A percentile compares a stretch with the other conserved stretches of the same genome.
Conservation (phyloP, 495 filamentous ascomycete genomes). For the Xylaria scruposa region DNA sequence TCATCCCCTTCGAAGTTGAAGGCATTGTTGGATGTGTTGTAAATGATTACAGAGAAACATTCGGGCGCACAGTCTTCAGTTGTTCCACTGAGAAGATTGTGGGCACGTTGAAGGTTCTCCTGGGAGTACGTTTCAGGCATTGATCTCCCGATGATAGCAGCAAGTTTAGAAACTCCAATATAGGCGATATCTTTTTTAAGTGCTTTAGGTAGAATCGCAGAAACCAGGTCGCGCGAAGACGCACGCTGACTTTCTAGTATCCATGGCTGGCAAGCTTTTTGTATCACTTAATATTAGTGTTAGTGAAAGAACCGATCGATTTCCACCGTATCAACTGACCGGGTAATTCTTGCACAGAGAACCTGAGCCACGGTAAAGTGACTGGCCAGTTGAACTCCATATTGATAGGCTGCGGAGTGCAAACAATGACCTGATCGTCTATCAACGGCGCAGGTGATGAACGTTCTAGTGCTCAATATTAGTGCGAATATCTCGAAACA, state of each 20-base stretch:
- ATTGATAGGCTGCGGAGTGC: not conserved
- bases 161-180: conserved; percentile 15
- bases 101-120: conserved; percentile 1
- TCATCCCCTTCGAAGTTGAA: not conserved
- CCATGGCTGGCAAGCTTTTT: not conserved
- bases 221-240: conserved; percentile 8
- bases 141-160: conserved; percentile 9
- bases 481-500: not conserved
- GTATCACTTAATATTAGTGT: not conserved
- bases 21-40: not conserved
- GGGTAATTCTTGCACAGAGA: not conserved
- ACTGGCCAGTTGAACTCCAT: conserved; percentile 10
- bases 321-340: not conserved
- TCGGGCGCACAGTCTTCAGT: not conserved
- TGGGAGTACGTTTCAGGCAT: conserved; percentile 9
- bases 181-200: not conserved
- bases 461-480: not conserved
- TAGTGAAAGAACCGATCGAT: conserved; percentile 1
- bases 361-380: conserved; percentile 6
- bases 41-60: conserved; percentile 4
- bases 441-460: conserved; percentile 1
- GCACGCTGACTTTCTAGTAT: conserved; percentile 1
- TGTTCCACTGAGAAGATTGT: conserved; percentile 1
- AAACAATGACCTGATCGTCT: conserved; percentile 4
- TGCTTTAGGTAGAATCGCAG: conserved; percentile 6